Base-by-base conservation (phyloP, 1,139 yeast species). In the Suhomyces choctaworum region DNA sequence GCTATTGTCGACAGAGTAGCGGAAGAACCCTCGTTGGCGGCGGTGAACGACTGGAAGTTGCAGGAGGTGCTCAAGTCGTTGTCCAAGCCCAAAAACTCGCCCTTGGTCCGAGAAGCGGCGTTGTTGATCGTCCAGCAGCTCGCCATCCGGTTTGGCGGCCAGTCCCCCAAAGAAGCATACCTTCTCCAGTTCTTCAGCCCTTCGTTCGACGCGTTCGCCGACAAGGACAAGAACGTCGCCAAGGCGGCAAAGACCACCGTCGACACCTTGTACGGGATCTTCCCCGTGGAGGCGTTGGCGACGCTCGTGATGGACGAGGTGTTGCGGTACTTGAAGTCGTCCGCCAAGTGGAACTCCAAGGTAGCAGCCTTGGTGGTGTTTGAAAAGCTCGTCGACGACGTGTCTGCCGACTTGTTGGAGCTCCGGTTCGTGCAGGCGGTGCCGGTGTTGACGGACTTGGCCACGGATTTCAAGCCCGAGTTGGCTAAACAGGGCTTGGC, bases 391-490 rank as follows among this genome's bases (percentile, higher is more conserved):
- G 73, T 86, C 40, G 87, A 79, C 40, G 89, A 85, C 32, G 82
- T 85, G 31, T 95, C 97, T 36, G 79, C 84, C 27, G 97, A 92
- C 64, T 71, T 87, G 50, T 68, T 92, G 51, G 97, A 92, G 62
- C 64, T 82, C 55, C 79, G 81, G 48, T 90, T 92, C 62, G 79
- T 82, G 42, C 78, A 76, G 40, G 77, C 87, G 7, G 79, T 92
- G 17, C 98, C 98, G 16, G 76, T 85, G 7, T 73, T 92, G 51
- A 87, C 96, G 28, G 95, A 87, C 60, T 76, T 83, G 63, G 79
- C 96, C 48, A 92, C 95, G 41, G 98, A 92, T 63, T 88, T 92
- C 74, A 92, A 92, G 68, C 96, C 97, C 2, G 98, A 92, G 65
- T 75, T 92, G 43, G 88, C 97, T 26, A 83, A 85, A 53, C 88